A percentile compares a stretch with the other conserved stretches of the same genome.
These are phyloP conservation scores for Aspergillus transmontanensis DNA, from an alignment of 2,329 filamentous ascomycete species.

Conservation along the genomic window DNA sequence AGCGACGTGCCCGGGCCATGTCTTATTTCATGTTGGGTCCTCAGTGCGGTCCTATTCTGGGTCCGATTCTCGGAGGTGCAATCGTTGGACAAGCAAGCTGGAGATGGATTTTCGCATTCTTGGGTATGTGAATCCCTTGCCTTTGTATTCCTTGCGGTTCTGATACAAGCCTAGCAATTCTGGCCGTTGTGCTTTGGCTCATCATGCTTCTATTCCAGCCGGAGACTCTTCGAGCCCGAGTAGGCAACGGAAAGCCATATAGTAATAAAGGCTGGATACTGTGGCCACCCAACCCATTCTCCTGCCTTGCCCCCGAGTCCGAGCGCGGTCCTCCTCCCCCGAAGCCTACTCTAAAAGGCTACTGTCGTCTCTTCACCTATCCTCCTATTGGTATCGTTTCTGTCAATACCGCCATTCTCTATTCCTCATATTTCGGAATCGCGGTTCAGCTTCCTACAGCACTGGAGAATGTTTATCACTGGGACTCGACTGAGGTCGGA, in stretches of 20 bases:
- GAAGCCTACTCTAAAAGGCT: conserved; percentile 30
- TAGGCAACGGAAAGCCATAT: conserved; percentile 43
- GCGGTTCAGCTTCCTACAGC: conserved; percentile 32
- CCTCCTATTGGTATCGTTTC: conserved; percentile 37
- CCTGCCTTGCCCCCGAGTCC: conserved; percentile 19
- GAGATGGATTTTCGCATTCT: conserved; percentile 51
- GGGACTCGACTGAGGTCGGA: not conserved
- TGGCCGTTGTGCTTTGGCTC: conserved; percentile 24
- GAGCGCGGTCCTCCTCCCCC: conserved; percentile 24
- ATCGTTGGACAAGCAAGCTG: conserved; percentile 40
- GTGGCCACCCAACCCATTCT: not conserved
- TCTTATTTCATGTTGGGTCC: conserved; percentile 49
- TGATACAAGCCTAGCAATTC: not conserved
- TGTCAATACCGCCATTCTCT: conserved; percentile 37
- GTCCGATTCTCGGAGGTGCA: conserved; percentile 47
- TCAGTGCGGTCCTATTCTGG: conserved; percentile 48
- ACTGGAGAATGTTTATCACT: conserved; percentile 21
- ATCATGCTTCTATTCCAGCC: conserved; percentile 45
- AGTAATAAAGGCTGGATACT: conserved; percentile 6
- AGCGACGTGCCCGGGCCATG: conserved; percentile 44
- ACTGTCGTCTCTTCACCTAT: conserved; percentile 34
- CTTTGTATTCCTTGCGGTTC: conserved; percentile 11
- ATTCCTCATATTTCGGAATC: conserved; percentile 18
- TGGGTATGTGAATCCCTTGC: conserved; percentile 28
- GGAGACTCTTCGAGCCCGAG: conserved; percentile 49